These are phyloP conservation scores for Diaporthe sp. DNA, from an alignment of 2,329 filamentous ascomycete species.

Conservation along the genomic window DNA sequence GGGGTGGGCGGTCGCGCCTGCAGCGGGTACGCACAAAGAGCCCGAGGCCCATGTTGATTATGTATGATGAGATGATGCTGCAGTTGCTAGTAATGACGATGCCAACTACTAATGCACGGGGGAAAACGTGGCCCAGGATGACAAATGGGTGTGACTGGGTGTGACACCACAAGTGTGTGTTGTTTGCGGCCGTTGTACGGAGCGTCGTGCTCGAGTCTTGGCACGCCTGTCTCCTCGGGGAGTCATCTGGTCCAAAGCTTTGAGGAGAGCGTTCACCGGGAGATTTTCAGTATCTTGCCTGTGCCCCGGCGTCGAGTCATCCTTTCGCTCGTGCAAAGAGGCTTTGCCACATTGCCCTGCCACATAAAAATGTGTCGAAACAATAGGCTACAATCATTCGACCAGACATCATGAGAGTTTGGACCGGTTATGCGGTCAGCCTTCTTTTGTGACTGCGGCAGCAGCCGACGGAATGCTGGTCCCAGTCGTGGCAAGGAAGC, in stretches of 20 bases:
- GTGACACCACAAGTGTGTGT: background rate
- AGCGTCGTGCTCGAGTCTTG: slow-evolving; percentile 1
- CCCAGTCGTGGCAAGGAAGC: slow-evolving; percentile 7
- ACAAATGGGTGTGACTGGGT: slow-evolving; percentile 17
- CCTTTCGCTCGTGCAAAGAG: background rate
- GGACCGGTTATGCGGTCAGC: background rate
- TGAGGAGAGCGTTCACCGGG: slow-evolving; percentile 1
- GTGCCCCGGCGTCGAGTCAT: slow-evolving; percentile 5
- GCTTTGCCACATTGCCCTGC: background rate
- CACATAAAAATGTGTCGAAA: background rate
- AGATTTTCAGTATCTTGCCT: background rate
- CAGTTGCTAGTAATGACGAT: slow-evolving; percentile 17
- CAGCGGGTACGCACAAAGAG: slow-evolving; percentile 10
- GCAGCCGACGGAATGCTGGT: slow-evolving; percentile 10
- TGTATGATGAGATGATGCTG: background rate
- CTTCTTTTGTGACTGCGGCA: slow-evolving; percentile 1
- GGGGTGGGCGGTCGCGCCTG: background rate
- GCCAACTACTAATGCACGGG: slow-evolving; percentile 8
- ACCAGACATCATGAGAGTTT: background rate
- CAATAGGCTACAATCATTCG: background rate
- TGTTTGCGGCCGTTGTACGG: slow-evolving; percentile 1
- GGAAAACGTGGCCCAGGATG: slow-evolving; percentile 28
- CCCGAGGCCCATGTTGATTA: slow-evolving; percentile 2
- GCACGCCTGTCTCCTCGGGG: background rate
- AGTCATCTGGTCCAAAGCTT: background rate